A percentile compares a stretch with the other conserved stretches of the same genome.
These are phyloP conservation scores for Tylopilus sp. DNA, from an alignment of 1,284 basidiomycete species.

Conservation along the genomic window DNA sequence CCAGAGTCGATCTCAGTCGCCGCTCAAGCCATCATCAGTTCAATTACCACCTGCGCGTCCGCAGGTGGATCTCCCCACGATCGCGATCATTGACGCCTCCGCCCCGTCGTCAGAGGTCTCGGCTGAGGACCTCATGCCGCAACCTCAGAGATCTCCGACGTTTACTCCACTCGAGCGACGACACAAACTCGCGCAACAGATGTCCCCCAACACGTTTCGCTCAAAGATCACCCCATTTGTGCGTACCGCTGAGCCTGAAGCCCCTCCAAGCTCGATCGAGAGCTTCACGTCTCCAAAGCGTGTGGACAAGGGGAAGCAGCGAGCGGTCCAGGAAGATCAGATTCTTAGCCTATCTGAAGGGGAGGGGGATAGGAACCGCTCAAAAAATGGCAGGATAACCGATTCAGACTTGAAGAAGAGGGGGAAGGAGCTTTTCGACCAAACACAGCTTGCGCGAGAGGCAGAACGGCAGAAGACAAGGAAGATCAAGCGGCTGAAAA, in stretches of 20 bases:
- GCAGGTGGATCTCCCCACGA: constrained; percentile 26
- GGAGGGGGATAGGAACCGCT: not conserved
- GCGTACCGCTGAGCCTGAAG: constrained; percentile 16
- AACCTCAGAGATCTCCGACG: not conserved
- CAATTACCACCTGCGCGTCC: constrained; percentile 3
- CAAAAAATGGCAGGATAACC: constrained; percentile 15
- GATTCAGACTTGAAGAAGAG: constrained; percentile 34
- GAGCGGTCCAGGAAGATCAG: constrained; percentile 20
- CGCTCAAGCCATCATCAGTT: not conserved
- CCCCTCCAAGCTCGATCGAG: constrained; percentile 44
- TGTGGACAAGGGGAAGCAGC: constrained; percentile 37
- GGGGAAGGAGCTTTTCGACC: constrained; percentile 37
- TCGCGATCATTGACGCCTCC: constrained; percentile 29
- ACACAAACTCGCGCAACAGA: constrained; percentile 45
- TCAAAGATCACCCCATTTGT: constrained; percentile 37
- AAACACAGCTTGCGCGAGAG: constrained; percentile 19
- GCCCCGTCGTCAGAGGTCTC: constrained; percentile 14
- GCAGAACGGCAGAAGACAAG: constrained; percentile 18
- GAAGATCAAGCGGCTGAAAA: constrained; percentile 26
- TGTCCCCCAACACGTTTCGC: constrained; percentile 51
- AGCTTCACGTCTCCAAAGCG: constrained; percentile 40
- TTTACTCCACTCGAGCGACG: not conserved
- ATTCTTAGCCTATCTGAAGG: constrained; percentile 18
- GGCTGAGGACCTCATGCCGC: constrained; percentile 3
- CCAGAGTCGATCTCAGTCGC: constrained; percentile 22